phyloP scores from a whole-genome alignment of 345 rosid genomes.

The Laguncularia racemosa region DNA sequence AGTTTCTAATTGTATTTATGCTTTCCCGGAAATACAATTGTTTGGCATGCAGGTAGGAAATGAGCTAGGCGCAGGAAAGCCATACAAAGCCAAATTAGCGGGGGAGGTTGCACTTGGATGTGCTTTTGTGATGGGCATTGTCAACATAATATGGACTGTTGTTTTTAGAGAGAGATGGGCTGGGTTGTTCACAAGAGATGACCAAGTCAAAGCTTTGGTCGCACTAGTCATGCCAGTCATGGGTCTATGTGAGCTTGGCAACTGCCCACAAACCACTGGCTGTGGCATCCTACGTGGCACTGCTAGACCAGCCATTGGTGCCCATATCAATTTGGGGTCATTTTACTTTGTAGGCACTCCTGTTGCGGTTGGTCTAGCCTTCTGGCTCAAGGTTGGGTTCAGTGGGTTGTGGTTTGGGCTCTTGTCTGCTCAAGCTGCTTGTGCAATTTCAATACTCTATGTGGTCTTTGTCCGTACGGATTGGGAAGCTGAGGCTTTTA shows the following conservation, averaged over 20 bases:
- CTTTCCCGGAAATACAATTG: background rate
- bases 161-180: constrained; percentile 69
- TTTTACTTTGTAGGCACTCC: constrained; percentile 96
- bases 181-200: constrained; percentile 57
- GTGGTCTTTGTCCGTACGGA: constrained; percentile 56
- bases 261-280: constrained; percentile 96
- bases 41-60: constrained; percentile 69
- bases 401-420: constrained; percentile 92
- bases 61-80: constrained; percentile 92
- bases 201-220: constrained; percentile 53
- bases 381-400: constrained; percentile 64
- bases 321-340: constrained; percentile 71
- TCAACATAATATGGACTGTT: constrained; percentile 81
- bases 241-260: constrained; percentile 90
- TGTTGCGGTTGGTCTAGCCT: constrained; percentile 81
- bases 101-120: constrained; percentile 82
- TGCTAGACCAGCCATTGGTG: constrained; percentile 75
- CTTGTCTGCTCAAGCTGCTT: constrained; percentile 82
- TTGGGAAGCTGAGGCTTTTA: constrained; percentile 82
- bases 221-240: constrained; percentile 80
- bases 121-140: constrained; percentile 58
- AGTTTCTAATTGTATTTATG: too few species aligned
- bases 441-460: constrained; percentile 59
- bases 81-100: constrained; percentile 75
- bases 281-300: constrained; percentile 93